Base-by-base conservation (phyloP, 345 rosid species). In the Toxicodendron radicans region DNA sequence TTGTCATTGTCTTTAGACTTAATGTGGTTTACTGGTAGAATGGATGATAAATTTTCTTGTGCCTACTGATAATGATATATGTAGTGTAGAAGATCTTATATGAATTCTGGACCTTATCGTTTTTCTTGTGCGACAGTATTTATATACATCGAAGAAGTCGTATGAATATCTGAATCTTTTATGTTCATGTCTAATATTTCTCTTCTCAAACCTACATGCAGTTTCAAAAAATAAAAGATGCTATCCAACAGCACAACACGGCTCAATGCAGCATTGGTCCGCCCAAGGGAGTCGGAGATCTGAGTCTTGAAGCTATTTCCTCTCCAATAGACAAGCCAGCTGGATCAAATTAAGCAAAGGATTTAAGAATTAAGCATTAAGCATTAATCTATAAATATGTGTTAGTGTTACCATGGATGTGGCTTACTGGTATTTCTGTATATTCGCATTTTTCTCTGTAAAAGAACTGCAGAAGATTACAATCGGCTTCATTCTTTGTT, bases 211-310 rank as follows among this genome's bases (percentile, higher is more conserved):
- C 30, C 46, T 30, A 18, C 64, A 0, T 81, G 84, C 94, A 94
- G 98, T 92, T 94, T 77, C 97, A 90, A 77, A 94, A 92, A 81
- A 89, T 94, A 70, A 94, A 88, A 84, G 97, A 89, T 73, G 97
- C 92, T 1, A 92, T 92, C 52, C 69, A 77, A 84, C 76, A 67
- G 76, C 98, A 94, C 84, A 87, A 81, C 73, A 86, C 90, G 0
- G 86, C 69, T 5, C 90, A 83, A 48, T 81, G 87, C 89, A 86
- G 91, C 84, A 72, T 79, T 0, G 85, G 86, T 62, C 88, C 97
- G 11, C 71, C 89, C 10, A 88, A 79, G 67, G 87, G 84, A 64
- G 85, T 86, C n/a, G 92, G 83, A 76, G 91, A 83, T 21, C 78
- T 94, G 24, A 78, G 80, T 48, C 85, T 89, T 66, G 91, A 89